Evolutionary conservation across 306 rosid species (phyloP), one percentile per base, ranked within the genome.

Genomic region (Cicer chorassanicum): DNA sequence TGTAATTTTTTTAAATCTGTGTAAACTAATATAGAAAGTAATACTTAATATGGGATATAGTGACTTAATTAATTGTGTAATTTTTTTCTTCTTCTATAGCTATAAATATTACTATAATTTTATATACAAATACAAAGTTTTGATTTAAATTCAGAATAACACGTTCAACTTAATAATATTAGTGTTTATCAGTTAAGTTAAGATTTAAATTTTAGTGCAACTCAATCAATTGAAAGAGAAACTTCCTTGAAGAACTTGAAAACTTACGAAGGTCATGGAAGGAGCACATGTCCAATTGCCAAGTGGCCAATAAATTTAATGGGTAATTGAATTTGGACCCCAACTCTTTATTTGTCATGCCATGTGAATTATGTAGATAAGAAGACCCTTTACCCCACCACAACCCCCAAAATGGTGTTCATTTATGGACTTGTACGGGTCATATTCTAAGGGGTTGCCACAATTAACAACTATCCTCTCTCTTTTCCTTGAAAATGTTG

Each of bases 241-340:
- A 39, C 16, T 69, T 79, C 38, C 74, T 43, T 53, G 79, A 21
- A 39, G 70, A 79, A 81, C 66, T 82, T 75, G 57, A 81, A 78
- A 55, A 70, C 70, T 53, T 62, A 39, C 55, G 74, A 73, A 8
- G 80, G 83, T 77, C 77, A 24, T 51, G 60, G 6, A 56, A 56
- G 40, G 10, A 60, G 16, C 12, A 59, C 55, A 56, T 57, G 57
- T 74, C 38, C 34, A 53, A 63, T 49, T 68, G 75, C 56, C 82
- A 63, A 38, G 9, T 11, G 82, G 69, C 56, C 82, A 15, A 75
- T 76, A 76, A 61, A 55, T 72, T 53, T 71, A 40, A 54, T 57
- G 76, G 29, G 46, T 38, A 62, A 78, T 76, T 75, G 76, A 70
- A 80, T 73, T 63, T 70, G 80, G 77, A 78, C 77, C 79, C 62